phyloP scores from a whole-genome alignment of 208 protist genomes.

The Trypanosoma vivax region DNA sequence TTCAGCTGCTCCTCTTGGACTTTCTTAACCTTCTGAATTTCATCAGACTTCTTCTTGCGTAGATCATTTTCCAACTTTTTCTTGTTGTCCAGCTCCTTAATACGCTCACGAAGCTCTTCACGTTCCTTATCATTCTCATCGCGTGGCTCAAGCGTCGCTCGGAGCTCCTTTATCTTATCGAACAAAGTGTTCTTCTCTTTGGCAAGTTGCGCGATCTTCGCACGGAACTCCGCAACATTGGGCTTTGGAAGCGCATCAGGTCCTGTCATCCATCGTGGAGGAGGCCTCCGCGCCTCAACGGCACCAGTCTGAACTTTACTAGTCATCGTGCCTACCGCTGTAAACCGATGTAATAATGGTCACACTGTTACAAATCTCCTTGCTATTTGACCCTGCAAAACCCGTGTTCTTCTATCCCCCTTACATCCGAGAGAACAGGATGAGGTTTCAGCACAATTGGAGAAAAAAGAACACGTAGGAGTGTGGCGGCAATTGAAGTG shows the following conservation, averaged over 20 bases:
- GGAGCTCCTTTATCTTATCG: constrained; percentile 57
- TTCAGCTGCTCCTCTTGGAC: constrained; percentile 35
- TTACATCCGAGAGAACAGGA: too few species aligned
- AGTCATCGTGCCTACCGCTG: not conserved
- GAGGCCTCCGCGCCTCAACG: constrained; percentile 3
- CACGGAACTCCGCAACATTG: constrained; percentile 30
- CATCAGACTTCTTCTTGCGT: constrained; percentile 45
- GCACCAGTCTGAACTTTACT: not conserved
- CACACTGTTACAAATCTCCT: too few species aligned
- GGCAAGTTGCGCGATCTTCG: constrained; percentile 30
- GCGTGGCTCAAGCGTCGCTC: constrained; percentile 28
- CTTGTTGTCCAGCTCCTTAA: constrained; percentile 50
- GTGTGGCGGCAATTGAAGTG: too few species aligned
- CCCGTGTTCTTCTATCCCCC: too few species aligned
- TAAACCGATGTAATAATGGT: too few species aligned
- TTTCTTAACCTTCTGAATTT: constrained; percentile 55
- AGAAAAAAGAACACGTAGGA: too few species aligned
- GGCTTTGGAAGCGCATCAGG: constrained; percentile 49
- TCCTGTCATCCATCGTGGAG: constrained; percentile 49
- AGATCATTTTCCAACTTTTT: constrained; percentile 41
- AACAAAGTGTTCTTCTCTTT: constrained; percentile 39
- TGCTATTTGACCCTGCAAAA: too few species aligned
- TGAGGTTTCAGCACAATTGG: too few species aligned
- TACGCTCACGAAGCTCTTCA: constrained; percentile 28
- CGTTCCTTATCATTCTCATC: constrained; percentile 30